These are phyloP conservation scores for Dictyostelium capitatum DNA, from an alignment of 78 protist species.

Conservation along the genomic window DNA sequence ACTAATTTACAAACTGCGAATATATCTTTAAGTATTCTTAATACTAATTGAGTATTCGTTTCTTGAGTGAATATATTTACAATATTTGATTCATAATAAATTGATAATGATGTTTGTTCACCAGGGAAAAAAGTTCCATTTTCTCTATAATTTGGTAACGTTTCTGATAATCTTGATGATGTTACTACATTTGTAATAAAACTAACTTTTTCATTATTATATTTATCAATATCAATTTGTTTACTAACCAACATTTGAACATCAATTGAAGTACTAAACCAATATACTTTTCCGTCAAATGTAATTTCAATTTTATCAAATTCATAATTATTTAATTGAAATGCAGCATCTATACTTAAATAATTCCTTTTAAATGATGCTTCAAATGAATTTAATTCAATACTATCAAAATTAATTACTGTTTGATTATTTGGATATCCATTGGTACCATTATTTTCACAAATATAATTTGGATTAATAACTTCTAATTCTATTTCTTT, in stretches of 20 bases:
- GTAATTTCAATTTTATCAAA: too few species aligned
- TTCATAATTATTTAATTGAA: background rate
- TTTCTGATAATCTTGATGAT: too few species aligned
- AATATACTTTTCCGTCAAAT: too few species aligned
- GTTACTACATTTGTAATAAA: too few species aligned
- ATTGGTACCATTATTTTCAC: background rate
- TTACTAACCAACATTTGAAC: background rate
- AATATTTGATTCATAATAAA: background rate
- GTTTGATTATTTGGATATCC: background rate
- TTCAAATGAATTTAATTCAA: background rate
- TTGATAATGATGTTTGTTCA: background rate
- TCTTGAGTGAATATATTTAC: background rate
- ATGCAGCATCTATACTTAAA: background rate
- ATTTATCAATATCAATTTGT: background rate
- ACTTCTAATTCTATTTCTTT: too few species aligned
- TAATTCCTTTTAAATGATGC: background rate
- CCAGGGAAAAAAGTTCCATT: too few species aligned
- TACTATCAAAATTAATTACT: background rate
- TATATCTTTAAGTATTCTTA: background rate
- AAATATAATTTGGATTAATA: too few species aligned
- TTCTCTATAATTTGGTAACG: too few species aligned
- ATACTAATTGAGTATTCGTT: background rate
- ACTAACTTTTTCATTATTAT: background rate
- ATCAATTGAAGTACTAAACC: background rate
- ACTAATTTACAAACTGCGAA: background rate